These are phyloP conservation scores for Lagenidium giganteum DNA, from an alignment of 352 stramenopile genomes.

Conservation along the genomic window DNA sequence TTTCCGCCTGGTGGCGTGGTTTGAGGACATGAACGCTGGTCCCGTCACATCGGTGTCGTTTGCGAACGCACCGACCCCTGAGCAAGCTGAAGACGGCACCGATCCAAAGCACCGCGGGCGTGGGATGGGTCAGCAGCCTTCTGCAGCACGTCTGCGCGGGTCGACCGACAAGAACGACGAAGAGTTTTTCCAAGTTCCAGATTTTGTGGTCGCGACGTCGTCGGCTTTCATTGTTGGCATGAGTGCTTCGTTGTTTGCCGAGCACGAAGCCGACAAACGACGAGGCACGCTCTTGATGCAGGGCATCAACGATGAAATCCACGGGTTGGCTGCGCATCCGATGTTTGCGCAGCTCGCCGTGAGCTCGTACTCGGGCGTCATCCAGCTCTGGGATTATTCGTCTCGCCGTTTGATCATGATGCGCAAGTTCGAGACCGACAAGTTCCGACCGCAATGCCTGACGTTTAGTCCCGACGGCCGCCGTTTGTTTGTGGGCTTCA, in stretches of 20 bases:
- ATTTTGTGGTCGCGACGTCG: slow-evolving; percentile 89
- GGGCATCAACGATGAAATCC: slow-evolving; percentile 86
- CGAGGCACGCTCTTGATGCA: slow-evolving; percentile 90
- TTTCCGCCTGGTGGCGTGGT: slow-evolving; percentile 91
- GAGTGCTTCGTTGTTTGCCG: slow-evolving; percentile 71
- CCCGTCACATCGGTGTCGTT: slow-evolving; percentile 89
- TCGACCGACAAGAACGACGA: slow-evolving; percentile 17
- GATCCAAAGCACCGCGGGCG: not conserved
- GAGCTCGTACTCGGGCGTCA: slow-evolving; percentile 71
- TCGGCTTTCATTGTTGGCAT: slow-evolving; percentile 87
- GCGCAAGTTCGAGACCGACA: slow-evolving; percentile 59
- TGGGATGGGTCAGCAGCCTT: not conserved
- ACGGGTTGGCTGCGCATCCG: slow-evolving; percentile 74
- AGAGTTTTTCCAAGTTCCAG: slow-evolving; percentile 69
- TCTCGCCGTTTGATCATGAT: slow-evolving; percentile 83
- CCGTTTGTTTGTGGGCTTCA: slow-evolving; percentile 86
- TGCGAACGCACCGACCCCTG: slow-evolving; percentile 17
- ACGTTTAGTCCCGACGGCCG: slow-evolving; percentile 73
- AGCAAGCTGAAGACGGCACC: slow-evolving; percentile 9
- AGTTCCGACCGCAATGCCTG: slow-evolving; percentile 71
- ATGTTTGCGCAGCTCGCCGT: slow-evolving; percentile 68
- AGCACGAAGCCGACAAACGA: slow-evolving; percentile 79
- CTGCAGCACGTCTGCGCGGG: slow-evolving; percentile 3
- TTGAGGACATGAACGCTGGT: slow-evolving; percentile 91
- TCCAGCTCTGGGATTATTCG: slow-evolving; percentile 91